Base-by-base conservation (phyloP, 2,329 filamentous ascomycete genomes). In the Sporothrix dimorphospora region DNA sequence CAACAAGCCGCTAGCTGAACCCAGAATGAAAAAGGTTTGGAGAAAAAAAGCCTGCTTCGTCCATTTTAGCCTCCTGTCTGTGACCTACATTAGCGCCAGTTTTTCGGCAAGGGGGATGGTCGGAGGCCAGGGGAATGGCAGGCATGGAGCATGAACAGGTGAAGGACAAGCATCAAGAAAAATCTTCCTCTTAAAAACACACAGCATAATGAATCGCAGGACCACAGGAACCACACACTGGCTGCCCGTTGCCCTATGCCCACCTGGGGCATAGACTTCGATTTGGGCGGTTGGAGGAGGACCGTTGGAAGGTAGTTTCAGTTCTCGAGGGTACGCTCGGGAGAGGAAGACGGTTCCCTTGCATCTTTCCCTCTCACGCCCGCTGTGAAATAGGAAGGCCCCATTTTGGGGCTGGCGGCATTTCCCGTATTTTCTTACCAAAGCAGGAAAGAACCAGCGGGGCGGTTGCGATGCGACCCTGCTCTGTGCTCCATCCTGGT, bases 391-490 rank as follows among this genome's bases (percentile, higher is more conserved):
- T 21, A n/a, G 24, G 24, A 30, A 8, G 45, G 24, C 1, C n/a
- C 42, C 42, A 14, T 49, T 66, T 66, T 49, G 24, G 61, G 27
- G 45, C 1, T 16, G 21, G 65, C 65, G 65, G 65, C 65, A 67
- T 67, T 38, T 67, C 45, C 65, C 65, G 65, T 51, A 24, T 21
- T 34, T 67, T 67, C 42, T 53, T 67, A 67, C 65, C 19, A 24
- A 40, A 67, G 65, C 27, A 53, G 65, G 45, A 40, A 53, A 53
- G 45, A 67, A 27, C 42, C 5, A 19, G 63, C 63, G 63, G 63
- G 63, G 42, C 14, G 5, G 42, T 49, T 45, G 38, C 38, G 16
- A 66, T 49, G 49, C 21, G 45, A 27, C 21, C 45, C 21, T 67
- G 30, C 45, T 6, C 8, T 51, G 12, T 21, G 16, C 16, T 11